Percentiles rank a stretch among this genome's conserved stretches.
These are phyloP conservation scores for Aspergillus amoenus DNA, from an alignment of 2,329 filamentous ascomycete genomes.

Conservation along the genomic window DNA sequence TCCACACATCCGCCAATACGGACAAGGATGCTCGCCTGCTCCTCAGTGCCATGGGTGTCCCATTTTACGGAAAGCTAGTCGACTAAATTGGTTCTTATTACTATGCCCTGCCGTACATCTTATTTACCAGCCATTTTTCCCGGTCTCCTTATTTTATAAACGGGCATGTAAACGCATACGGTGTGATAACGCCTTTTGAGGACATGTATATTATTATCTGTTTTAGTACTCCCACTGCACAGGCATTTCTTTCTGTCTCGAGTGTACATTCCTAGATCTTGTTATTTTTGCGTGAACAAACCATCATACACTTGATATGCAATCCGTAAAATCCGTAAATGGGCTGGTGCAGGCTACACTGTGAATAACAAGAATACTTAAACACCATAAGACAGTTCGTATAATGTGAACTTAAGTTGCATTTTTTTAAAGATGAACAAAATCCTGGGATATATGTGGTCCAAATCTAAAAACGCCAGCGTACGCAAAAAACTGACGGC, in stretches of 20 bases:
- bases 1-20: slow-evolving; percentile 80
- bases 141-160: not conserved
- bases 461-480: slow-evolving; percentile 4
- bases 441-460: slow-evolving; percentile 4
- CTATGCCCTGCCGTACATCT: not conserved
- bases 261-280: not conserved
- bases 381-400: not conserved
- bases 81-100: slow-evolving; percentile 40
- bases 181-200: not conserved
- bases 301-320: not conserved
- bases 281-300: not conserved
- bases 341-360: not conserved
- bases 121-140: not conserved
- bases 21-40: slow-evolving; percentile 82
- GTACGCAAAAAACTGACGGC: not conserved
- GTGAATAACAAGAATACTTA: not conserved
- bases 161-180: slow-evolving; percentile 3
- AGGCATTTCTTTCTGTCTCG: not conserved
- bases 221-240: slow-evolving; percentile 16
- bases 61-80: slow-evolving; percentile 75
- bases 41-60: slow-evolving; percentile 69
- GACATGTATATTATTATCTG: slow-evolving; percentile 19
- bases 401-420: not conserved
- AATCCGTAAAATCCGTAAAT: not conserved
- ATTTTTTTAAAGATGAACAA: not conserved